Evolutionary conservation across 306 rosid species (phyloP), one percentile per base, ranked within the genome.

Genomic region (Oxytropis ochrocephala): DNA sequence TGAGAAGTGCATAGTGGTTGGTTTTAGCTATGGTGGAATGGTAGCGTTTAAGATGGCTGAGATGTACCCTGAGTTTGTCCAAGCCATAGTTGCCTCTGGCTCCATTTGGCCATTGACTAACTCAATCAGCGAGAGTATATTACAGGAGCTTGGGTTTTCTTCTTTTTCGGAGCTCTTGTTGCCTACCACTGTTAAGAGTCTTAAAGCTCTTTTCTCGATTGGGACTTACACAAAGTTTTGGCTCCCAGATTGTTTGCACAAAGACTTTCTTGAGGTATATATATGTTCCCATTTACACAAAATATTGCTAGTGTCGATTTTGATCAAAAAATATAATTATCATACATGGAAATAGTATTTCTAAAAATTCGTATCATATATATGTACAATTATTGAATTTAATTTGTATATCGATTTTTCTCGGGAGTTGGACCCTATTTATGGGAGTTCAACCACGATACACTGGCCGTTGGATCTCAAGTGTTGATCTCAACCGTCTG

Each of bases 1-100:
- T 75, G 95, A 92, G 61, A 75, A 75, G 13, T 92, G 91, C 49
- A 52, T 39, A 6, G 29, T 83, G 77, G 96, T 89, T 14, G 98
- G 98, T 75, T 89, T 92, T 10, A 84, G 92, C 14, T 92, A 92
- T 14, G 98, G 98, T 0, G 98, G 95, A 14, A 79, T 83, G 82
- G 96, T 92, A 72, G 95, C 81, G 12, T 92, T 86, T 7, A 88
- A 84, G 70, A 50, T 92, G 89, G 98, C 84, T 0, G 89, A 86
- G 80, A 33, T 69, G 66, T 75, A 66, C 14, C 88, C 81, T 0
- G 95, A 92, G 13, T 0, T 92, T 75, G 96, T 88, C 3, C 7
- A 48, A 3, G 82, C 29, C 1, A 2, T 88, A 48, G 92, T 89
- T 49, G 44, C 85, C 0, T 84, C 91, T 0, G 92, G 95, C 0